Evolutionary conservation across 768 basidiomycete species (phyloP).

Genomic region (Trametes elegans): DNA sequence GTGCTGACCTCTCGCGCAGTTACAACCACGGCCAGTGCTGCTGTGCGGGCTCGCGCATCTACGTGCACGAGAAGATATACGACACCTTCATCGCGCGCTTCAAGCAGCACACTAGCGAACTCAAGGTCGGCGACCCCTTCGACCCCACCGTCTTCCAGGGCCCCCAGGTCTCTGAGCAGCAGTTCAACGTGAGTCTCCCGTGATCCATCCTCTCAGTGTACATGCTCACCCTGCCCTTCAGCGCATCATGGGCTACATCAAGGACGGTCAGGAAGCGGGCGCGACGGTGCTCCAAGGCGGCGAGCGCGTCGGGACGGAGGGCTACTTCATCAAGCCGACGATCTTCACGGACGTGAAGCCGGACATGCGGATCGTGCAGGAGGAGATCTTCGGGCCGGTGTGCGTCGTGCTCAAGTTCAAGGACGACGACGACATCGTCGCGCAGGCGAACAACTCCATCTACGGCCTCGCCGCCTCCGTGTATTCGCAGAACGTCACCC

Average conservation of each 20-base stretch:
- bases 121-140: constrained; percentile 78
- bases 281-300: constrained; percentile 61
- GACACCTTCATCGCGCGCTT: constrained; percentile 69
- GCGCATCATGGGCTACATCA: constrained; percentile 63
- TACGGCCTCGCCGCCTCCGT: constrained; percentile 90
- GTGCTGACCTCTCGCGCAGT: constrained; percentile 33
- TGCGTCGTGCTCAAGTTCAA: constrained; percentile 67
- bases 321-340: constrained; percentile 64
- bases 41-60: constrained; percentile 79
- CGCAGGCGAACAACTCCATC: constrained; percentile 78
- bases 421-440: constrained; percentile 58
- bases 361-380: constrained; percentile 56
- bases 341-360: constrained; percentile 56
- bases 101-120: constrained; percentile 46
- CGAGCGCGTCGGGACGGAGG: constrained; percentile 48
- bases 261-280: constrained; percentile 56
- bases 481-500: constrained; percentile 76
- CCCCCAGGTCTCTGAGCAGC: constrained; percentile 74
- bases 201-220: too few relatives aligned
- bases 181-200: constrained; percentile 55
- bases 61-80: constrained; percentile 76
- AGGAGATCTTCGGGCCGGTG: constrained; percentile 72
- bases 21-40: constrained; percentile 78
- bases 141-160: constrained; percentile 59
- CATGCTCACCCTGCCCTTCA: constrained; percentile 20